Base-by-base conservation (phyloP, 345 rosid species). In the Carallia pectinifolia region DNA sequence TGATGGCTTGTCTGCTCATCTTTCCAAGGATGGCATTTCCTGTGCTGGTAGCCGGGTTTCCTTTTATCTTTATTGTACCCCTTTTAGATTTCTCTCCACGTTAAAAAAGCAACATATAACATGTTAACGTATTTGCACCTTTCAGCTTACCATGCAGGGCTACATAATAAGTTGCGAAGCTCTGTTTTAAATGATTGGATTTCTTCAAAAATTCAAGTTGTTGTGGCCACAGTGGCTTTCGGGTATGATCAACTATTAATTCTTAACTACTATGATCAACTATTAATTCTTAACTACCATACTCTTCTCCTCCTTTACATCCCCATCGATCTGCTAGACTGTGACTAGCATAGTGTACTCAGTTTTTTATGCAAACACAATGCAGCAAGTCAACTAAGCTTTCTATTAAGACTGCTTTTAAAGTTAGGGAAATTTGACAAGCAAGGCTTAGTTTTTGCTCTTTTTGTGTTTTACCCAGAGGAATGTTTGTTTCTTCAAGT, bases 211-310 rank as follows among this genome's bases (percentile, higher is more conserved):
- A 86, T 77, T 78, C 99, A 88, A 85, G 93, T 95, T 72, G 93
- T 95, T 69, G 96, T 95, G 61, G 99, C 99, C 77, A 95, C 99
- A 13, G 97, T 92, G 62, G 97, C 99, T 75, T 95, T 92, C 70
- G 99, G 99, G 99, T 95, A 91, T 79, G 77, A 65, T 70, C 48
- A 29, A 58, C 72, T 81, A 76, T 67, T 10, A 67, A 58, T 37
- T 10, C 64, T 62, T 58, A 52, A 34, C n/a, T 12, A 12, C 6
- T 95, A 91, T 79, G 77, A 65, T 70, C 48, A 29, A 58, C 72
- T 81, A 76, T 67, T 10, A 67, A 58, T 37, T 10, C 64, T 62
- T 58, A 52, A 34, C n/a, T 12, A 12, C 6, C 12, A 18, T 31
- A 18, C 16, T 60, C 17, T 50, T 37, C 27, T 40, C 44, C 34